These are phyloP conservation scores for Trichophyton mentagrophytes DNA, from an alignment of 2,329 filamentous ascomycete genomes.

Conservation along the genomic window DNA sequence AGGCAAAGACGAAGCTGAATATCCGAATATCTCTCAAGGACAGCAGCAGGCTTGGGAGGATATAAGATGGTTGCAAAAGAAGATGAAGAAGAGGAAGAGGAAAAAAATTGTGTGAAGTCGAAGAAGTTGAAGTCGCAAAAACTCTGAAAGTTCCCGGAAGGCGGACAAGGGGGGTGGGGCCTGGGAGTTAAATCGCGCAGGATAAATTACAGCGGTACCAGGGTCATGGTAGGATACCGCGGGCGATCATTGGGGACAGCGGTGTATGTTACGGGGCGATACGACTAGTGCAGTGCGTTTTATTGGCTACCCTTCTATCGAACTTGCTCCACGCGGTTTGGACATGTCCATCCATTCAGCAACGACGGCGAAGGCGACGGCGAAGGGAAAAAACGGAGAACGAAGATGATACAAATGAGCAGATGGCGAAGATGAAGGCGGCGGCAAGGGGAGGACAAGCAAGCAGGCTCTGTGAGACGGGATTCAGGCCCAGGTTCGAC, in stretches of 20 bases:
- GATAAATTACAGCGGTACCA: background rate
- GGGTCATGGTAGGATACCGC: background rate
- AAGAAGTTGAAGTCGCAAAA: background rate
- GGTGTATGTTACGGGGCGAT: background rate
- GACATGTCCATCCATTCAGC: background rate
- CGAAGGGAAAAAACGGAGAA: background rate
- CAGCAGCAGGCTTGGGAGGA: constrained; percentile 15
- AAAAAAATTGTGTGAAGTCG: constrained; percentile 8
- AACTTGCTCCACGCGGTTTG: background rate
- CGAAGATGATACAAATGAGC: background rate
- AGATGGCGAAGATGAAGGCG: background rate
- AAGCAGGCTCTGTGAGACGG: background rate
- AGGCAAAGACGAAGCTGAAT: constrained; percentile 6
- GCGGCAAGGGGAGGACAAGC: background rate
- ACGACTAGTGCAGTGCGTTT: background rate
- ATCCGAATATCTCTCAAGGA: constrained; percentile 12
- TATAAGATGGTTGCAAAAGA: constrained; percentile 8
- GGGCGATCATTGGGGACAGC: background rate
- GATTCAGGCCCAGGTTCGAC: background rate
- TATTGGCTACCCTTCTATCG: background rate
- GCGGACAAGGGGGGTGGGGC: background rate
- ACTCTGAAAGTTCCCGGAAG: background rate
- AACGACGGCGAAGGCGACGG: background rate
- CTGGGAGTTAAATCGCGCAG: background rate
- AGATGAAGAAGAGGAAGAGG: constrained; percentile 10